Base-by-base conservation (phyloP, 495 filamentous ascomycete genomes). In the Bathelium albidoporum region DNA sequence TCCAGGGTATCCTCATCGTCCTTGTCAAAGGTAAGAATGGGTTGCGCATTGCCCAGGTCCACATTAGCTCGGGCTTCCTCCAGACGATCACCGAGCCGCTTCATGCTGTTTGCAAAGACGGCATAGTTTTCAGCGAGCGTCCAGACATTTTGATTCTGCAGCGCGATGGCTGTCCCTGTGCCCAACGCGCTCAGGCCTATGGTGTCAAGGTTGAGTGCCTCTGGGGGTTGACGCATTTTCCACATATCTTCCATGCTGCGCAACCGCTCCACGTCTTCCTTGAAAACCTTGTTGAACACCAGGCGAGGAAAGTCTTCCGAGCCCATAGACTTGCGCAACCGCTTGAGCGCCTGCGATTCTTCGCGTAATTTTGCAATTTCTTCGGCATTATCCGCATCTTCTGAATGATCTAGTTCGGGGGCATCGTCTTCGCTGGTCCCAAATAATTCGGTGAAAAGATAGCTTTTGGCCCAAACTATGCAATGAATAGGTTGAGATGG, bases 401-500 rank as follows among this genome's bases (percentile, higher is more conserved):
- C 85, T 12, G 87, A 83, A 61, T 83, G 80, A 70, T 96, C 91
- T 41, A 97, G 81, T 11, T 87, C 85, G 1, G 83, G 77, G 18
- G 84, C 81, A 61, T 92, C 86, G 64, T 95, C 89, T 74, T 97
- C 94, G 66, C 91, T 95, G 1, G 82, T 85, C 1, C 94, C 94
- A 68, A 96, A 97, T 9, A 99, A 85, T 70, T 97, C 93, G 63
- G 89, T 90, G 64, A 97, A 85, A 14, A 99, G 83, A 71, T 96
- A 97, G 70, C 90, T 95, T 79, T 97, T 99, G 0, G 83, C 92
- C 94, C 94, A 99, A n/a, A 97, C 92, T 55, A 99, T 99, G 77
- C 94, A 97, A 73, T 99, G 94, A 29, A 99, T 97, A 0, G 92
- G 91, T 69, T 97, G 92, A 62, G 86, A 90, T 0, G 94, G 94